A percentile compares a stretch with the other conserved stretches of the same genome.
Conservation (phyloP, 176 grass and related monocot genomes). For the Puya raimondii region DNA sequence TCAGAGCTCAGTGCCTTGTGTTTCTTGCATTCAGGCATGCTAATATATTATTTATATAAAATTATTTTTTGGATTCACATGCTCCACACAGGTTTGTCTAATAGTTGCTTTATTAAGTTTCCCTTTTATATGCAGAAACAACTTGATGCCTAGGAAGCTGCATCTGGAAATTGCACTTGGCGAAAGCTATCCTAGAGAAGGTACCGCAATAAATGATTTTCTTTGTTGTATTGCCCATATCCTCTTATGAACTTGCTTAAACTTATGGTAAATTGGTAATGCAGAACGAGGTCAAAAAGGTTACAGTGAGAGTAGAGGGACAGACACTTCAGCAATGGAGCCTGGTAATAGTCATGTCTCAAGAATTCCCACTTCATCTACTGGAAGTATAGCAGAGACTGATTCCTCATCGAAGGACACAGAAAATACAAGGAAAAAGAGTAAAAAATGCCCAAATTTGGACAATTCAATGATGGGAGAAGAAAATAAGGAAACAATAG, state of each 20-base stretch:
- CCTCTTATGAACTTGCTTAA: conserved; percentile 15
- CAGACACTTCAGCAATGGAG: conserved; percentile 70
- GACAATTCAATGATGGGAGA: conserved; percentile 42
- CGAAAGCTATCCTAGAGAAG: conserved; percentile 42
- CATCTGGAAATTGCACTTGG: conserved; percentile 98
- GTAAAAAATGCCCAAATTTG: conserved; percentile 35
- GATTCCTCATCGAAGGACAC: conserved; percentile 56
- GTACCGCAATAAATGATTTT: conserved; percentile 33
- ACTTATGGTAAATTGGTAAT: conserved; percentile 35
- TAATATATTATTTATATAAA: not conserved
- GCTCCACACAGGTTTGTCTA: not conserved
- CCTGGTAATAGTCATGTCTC: conserved; percentile 47
- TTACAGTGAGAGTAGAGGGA: conserved; percentile 48
- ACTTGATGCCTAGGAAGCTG: conserved; percentile 70
- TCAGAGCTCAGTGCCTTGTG: conserved; percentile 97
- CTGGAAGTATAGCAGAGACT: conserved; percentile 66
- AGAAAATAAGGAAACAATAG: conserved; percentile 34
- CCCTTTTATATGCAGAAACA: conserved; percentile 55
- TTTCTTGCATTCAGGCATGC: conserved; percentile 95
- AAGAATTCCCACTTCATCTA: conserved; percentile 48
- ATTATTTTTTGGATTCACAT: not conserved
- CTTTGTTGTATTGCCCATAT: conserved; percentile 21
- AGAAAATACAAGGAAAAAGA: conserved; percentile 53
- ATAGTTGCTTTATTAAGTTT: not conserved
- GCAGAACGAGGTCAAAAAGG: conserved; percentile 39